phyloP scores from a whole-genome alignment of 129 eudicot species.

The Artemisia argyi region DNA sequence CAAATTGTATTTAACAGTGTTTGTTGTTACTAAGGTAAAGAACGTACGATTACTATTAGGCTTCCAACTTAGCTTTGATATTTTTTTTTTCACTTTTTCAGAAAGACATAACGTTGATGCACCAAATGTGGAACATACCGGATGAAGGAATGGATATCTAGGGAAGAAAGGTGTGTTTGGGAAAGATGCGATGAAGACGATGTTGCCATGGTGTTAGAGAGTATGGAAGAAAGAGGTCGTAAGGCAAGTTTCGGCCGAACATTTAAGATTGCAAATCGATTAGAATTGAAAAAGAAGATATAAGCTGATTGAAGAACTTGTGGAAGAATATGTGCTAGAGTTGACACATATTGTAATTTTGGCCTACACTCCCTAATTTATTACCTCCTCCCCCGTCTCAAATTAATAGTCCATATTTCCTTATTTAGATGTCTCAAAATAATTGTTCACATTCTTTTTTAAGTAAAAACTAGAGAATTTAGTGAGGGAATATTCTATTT shows the following conservation, averaged over 20 bases:
- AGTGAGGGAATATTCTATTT: too few relatives aligned
- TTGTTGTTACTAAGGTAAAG: too few relatives aligned
- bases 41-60: too few relatives aligned
- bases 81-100: too few relatives aligned
- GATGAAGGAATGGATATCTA: slow-evolving; percentile 59
- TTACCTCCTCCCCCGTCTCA: too few relatives aligned
- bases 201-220: slow-evolving; percentile 54
- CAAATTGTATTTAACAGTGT: too few relatives aligned
- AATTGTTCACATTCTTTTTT: too few relatives aligned
- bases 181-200: slow-evolving; percentile 31
- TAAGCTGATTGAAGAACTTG: slow-evolving; percentile 71
- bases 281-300: slow-evolving; percentile 66
- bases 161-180: slow-evolving; percentile 45
- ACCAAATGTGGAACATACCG: slow-evolving; percentile 64
- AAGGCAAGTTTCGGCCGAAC: slow-evolving; percentile 63
- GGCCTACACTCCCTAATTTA: slow-evolving; percentile 13
- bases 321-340: slow-evolving; percentile 63
- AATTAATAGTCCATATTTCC: too few relatives aligned
- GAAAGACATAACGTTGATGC: slow-evolving; percentile 32
- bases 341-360: slow-evolving; percentile 40
- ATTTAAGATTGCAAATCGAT: slow-evolving; percentile 53
- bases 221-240: slow-evolving; percentile 75
- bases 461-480: too few relatives aligned
- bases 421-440: too few relatives aligned
- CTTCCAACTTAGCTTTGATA: too few relatives aligned